Evolutionary conservation across 2,329 filamentous ascomycete species (phyloP).

Genomic region (Trichoderma sp.): DNA sequence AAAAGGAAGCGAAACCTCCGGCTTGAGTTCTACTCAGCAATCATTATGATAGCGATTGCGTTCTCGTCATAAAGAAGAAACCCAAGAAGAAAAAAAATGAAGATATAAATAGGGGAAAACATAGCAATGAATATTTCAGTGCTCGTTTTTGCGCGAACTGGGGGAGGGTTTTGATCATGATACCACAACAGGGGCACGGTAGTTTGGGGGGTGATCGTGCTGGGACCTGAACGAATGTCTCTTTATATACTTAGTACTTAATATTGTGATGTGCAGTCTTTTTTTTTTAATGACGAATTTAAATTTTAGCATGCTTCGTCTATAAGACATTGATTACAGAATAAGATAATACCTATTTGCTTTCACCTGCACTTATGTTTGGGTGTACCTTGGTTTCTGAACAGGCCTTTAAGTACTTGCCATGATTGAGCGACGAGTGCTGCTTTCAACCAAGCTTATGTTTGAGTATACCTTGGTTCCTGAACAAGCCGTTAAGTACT

Average conservation of each 20-base stretch:
- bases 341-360: neutral
- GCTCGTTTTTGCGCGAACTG: slow-evolving; percentile 28
- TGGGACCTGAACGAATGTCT: slow-evolving; percentile 2
- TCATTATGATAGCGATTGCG: neutral
- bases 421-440: too few species aligned
- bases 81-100: neutral
- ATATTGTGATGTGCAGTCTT: neutral
- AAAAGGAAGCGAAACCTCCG: neutral
- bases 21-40: neutral
- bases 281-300: neutral
- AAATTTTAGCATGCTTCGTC: neutral
- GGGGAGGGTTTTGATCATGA: slow-evolving; percentile 1
- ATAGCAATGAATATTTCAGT: slow-evolving; percentile 22
- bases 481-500: too few species aligned
- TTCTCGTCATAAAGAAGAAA: neutral
- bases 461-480: too few species aligned
- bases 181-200: slow-evolving; percentile 10
- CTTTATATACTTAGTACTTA: slow-evolving; percentile 2
- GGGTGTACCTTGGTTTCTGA: too few species aligned
- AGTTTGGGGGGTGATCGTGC: neutral
- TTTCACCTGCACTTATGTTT: too few species aligned
- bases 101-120: neutral
- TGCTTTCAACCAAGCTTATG: too few species aligned
- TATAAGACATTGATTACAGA: neutral
- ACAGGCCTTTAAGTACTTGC: too few species aligned